phyloP scores from a whole-genome alignment of 345 rosid species.

The Acer yangbiense region DNA sequence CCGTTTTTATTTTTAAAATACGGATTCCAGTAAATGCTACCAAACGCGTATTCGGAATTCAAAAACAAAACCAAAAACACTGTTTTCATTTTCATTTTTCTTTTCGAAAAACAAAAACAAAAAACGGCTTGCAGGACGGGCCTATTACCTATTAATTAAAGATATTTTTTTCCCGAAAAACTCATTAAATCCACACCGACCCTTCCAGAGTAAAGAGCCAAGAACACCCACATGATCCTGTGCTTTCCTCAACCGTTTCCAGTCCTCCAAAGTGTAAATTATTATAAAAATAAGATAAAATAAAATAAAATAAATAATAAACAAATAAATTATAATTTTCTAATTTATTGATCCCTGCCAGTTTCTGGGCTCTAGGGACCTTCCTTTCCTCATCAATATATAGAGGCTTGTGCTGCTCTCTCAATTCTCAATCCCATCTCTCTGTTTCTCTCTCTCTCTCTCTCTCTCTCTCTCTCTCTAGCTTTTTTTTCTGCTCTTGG shows the following conservation, averaged over 20 bases:
- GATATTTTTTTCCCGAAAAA: neutral
- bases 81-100: too few relatives aligned
- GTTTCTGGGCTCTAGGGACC: constrained; percentile 38
- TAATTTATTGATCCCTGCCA: constrained; percentile 49
- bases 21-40: too few relatives aligned
- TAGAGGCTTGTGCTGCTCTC: constrained; percentile 31
- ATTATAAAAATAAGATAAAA: neutral
- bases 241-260: constrained; percentile 44
- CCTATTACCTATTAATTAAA: too few relatives aligned
- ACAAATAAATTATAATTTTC: neutral
- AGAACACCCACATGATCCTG: constrained; percentile 72
- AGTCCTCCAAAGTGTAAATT: constrained; percentile 22
- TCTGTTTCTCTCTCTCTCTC: constrained; percentile 20
- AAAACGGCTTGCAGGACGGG: too few relatives aligned
- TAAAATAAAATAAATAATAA: too few relatives aligned
- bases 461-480: constrained; percentile 18
- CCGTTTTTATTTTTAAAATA: too few relatives aligned
- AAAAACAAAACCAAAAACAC: too few relatives aligned
- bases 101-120: too few relatives aligned
- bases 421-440: constrained; percentile 25
- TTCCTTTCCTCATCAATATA: constrained; percentile 61
- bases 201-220: constrained; percentile 41
- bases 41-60: too few relatives aligned
- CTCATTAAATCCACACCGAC: constrained; percentile 77
- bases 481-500: constrained; percentile 12